These are phyloP conservation scores for Suillus clintonianus DNA, from an alignment of 768 basidiomycete species.

Conservation along the genomic window DNA sequence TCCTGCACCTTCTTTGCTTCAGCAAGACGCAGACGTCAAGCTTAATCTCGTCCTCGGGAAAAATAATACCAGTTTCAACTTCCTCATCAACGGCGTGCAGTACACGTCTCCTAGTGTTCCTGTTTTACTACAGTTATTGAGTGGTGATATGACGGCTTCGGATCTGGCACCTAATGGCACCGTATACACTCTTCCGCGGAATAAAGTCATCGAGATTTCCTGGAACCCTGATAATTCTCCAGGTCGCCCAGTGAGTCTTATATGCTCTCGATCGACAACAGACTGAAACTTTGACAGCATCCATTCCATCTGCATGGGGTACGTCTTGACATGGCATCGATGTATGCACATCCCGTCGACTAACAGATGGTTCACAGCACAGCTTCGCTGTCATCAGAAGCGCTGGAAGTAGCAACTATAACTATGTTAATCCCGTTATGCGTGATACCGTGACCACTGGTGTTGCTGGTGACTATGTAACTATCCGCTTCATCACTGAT, in stretches of 20 bases:
- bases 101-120: slow-evolving; percentile 41
- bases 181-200: slow-evolving; percentile 44
- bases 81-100: slow-evolving; percentile 32
- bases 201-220: slow-evolving; percentile 46
- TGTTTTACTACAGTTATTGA: slow-evolving; percentile 48
- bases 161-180: slow-evolving; percentile 40
- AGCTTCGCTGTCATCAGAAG: background rate
- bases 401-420: background rate
- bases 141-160: slow-evolving; percentile 36
- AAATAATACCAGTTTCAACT: slow-evolving; percentile 18
- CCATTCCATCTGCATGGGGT: slow-evolving; percentile 23
- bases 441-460: background rate
- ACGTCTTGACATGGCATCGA: background rate
- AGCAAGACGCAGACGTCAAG: slow-evolving; percentile 27
- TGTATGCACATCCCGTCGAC: background rate
- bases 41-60: slow-evolving; percentile 36
- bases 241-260: slow-evolving; percentile 8
- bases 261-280: background rate
- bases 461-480: background rate
- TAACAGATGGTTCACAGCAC: background rate
- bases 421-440: background rate
- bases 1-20: background rate
- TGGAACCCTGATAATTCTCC: slow-evolving; percentile 9
- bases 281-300: slow-evolving; percentile 15
- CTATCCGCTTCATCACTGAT: background rate